Evolutionary conservation across 2,329 filamentous ascomycete genomes (phyloP), one percentile per base, ranked within the genome.

Genomic region (Herpotrichia juniperi): DNA sequence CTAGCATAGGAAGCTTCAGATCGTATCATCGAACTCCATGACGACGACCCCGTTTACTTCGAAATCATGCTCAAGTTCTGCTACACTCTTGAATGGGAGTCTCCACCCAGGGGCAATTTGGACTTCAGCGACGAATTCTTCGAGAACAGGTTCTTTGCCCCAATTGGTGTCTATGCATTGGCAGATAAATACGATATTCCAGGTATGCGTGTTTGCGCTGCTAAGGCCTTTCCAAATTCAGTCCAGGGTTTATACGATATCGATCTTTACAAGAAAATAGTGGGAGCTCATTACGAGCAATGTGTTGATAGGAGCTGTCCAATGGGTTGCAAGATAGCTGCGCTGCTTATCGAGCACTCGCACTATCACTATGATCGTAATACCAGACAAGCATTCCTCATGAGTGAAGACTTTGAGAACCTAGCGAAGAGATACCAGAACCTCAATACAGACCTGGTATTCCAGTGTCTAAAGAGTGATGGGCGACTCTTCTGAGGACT

Each of bases 61-160:
- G 52, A 53, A 28, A 31, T 46, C 28, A 45, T 58, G 26, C 39
- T 58, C 6, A 44, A 51, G 24, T 53, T 22, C 39, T 14, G 53
- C 10, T 58, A 58, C 47, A 42, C 42, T 2, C 16, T 14, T 4
- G 19, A 24, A 24, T 53, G 24, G 32, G 32, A 46, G 10, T 14
- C 26, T 11, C 19, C 42, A 24, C 12, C 32, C 2, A 12, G 16
- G 19, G 25, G 12, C 10, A 22, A 16, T 8, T 40, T 17, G 3
- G 26, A 28, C 26, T 7, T n/a, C n/a, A n/a, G n/a, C 12, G 6
- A 30, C 9, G 35, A 22, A 8, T 5, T 24, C 16, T 32, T 34
- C 9, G 7, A 28, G 12, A 46, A 6, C 7, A 25, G 22, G 7
- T 16, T 31, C 9, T 14, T 37, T 21, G 12, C 26, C 2, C 32